Conservation (phyloP, 352 stramenopile species). For the Pythium scleroteichum region DNA sequence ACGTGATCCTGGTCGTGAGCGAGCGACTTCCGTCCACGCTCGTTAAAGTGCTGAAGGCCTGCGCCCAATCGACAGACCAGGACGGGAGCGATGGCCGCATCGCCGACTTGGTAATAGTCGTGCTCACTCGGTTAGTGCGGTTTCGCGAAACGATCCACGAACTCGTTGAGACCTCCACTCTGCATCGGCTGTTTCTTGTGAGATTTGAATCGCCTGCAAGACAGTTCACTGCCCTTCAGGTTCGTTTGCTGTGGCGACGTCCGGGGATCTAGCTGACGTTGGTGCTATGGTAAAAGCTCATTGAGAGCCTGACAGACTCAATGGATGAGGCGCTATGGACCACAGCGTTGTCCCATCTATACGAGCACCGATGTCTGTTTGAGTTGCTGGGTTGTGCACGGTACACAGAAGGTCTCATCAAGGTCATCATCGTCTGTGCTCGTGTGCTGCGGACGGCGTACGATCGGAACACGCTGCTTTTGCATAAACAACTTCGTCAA, state of each 20-base stretch:
- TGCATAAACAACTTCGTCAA: conserved; percentile 27
- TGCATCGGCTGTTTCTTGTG: conserved; percentile 57
- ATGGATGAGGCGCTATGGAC: conserved; percentile 15
- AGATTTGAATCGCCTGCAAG: conserved; percentile 26
- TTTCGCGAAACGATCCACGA: conserved; percentile 51
- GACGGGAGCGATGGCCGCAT: conserved; percentile 13
- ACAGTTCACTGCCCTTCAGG: conserved; percentile 25
- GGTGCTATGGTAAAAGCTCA: conserved; percentile 1
- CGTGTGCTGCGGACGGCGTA: conserved; percentile 16
- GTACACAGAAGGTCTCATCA: conserved; percentile 10
- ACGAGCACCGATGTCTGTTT: conserved; percentile 23
- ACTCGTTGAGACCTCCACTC: conserved; percentile 43
- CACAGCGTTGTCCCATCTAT: conserved; percentile 11
- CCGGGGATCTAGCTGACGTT: neutral
- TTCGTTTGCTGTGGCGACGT: conserved; percentile 8
- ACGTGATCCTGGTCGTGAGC: conserved; percentile 39
- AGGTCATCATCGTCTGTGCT: conserved; percentile 12
- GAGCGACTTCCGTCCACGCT: conserved; percentile 57
- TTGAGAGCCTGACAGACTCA: conserved; percentile 9
- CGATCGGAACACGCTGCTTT: neutral
- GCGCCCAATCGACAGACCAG: conserved; percentile 11
- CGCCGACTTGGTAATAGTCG: conserved; percentile 25
- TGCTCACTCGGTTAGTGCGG: conserved; percentile 34
- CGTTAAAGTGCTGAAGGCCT: conserved; percentile 53
- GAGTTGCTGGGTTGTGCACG: conserved; percentile 11